Conservation (phyloP, 805 yeast genomes). For the Candida ovalis region DNA sequence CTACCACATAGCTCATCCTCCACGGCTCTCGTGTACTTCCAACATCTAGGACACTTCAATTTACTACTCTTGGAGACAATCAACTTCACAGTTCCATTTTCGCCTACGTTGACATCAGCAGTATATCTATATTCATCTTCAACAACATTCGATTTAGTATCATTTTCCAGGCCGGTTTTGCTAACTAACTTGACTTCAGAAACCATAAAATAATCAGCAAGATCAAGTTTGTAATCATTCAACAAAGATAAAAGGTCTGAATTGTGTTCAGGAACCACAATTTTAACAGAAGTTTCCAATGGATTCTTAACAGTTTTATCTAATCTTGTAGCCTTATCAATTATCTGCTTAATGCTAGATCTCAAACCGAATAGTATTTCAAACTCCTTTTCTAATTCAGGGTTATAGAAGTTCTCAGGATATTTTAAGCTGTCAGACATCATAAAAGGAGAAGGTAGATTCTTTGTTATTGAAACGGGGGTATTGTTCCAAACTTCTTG, state of each 20-base stretch:
- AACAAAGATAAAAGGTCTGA: constrained; percentile 11
- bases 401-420: constrained; percentile 34
- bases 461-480: constrained; percentile 31
- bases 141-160: neutral
- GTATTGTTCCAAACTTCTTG: constrained; percentile 83
- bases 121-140: constrained; percentile 19
- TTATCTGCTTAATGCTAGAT: constrained; percentile 43
- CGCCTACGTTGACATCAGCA: constrained; percentile 25
- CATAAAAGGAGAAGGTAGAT: constrained; percentile 42
- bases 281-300: constrained; percentile 50
- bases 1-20: constrained; percentile 60
- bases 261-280: constrained; percentile 21
- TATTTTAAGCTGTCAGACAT: constrained; percentile 36
- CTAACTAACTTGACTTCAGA: constrained; percentile 49
- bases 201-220: constrained; percentile 58
- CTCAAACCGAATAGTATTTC: constrained; percentile 43
- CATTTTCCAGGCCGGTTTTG: neutral
- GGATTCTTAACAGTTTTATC: constrained; percentile 53
- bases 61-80: constrained; percentile 35
- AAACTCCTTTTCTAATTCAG: constrained; percentile 41
- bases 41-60: constrained; percentile 88
- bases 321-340: constrained; percentile 54
- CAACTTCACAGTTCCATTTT: constrained; percentile 23
- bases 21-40: constrained; percentile 64
- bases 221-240: constrained; percentile 36